Percentiles rank a stretch among this genome's conserved stretches.
phyloP scores from a whole-genome alignment of 495 filamentous ascomycete species.

The Aspergillus carlsbadensis region DNA sequence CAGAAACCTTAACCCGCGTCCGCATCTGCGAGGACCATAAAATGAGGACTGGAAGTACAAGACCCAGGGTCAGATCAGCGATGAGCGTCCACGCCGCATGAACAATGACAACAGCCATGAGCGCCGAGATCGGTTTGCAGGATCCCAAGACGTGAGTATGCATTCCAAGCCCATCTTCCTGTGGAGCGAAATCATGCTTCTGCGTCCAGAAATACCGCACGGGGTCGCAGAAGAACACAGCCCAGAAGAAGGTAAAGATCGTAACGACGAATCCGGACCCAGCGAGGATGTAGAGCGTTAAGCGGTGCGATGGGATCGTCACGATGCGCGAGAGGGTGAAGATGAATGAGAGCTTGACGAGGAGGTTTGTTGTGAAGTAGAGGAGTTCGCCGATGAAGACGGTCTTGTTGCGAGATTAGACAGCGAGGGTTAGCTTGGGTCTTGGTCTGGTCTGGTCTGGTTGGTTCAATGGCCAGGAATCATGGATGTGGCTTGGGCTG shows the following conservation, averaged over 20 bases:
- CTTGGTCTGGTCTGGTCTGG: too few species aligned
- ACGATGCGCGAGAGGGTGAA: constrained; percentile 1
- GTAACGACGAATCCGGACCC: background rate
- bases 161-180: too few species aligned
- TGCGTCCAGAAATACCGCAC: background rate
- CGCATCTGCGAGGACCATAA: background rate
- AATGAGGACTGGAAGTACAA: background rate
- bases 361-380: background rate
- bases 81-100: background rate
- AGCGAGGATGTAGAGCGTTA: background rate
- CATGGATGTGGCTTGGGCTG: too few species aligned
- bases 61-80: background rate
- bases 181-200: too few species aligned
- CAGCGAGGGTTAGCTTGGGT: background rate
- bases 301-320: background rate
- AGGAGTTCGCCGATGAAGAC: background rate
- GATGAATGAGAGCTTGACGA: background rate
- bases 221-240: background rate
- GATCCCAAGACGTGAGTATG: background rate
- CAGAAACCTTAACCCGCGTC: background rate
- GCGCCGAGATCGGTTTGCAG: background rate
- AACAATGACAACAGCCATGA: background rate
- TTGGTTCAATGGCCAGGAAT: too few species aligned
- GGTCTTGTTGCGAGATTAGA: background rate
- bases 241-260: background rate